Percentiles rank a stretch among this genome's conserved stretches.
These are phyloP conservation scores for Neostapfia colusana DNA, from an alignment of 176 grass and related monocot genomes.

Conservation along the genomic window DNA sequence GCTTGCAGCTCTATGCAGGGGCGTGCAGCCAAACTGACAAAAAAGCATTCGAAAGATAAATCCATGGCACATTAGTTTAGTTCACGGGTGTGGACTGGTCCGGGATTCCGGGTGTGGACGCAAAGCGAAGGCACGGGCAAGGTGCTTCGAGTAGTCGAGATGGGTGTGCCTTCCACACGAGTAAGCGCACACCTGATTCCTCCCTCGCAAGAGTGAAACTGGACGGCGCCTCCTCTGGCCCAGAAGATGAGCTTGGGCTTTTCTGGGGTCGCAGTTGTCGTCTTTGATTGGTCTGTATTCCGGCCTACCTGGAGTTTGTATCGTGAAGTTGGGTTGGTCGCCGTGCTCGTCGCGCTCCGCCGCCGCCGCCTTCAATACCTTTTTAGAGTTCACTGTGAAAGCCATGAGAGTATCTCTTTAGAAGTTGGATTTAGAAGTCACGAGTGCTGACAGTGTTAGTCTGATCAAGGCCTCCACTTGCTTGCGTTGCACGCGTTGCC, in stretches of 20 bases:
- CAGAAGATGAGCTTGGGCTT: background rate
- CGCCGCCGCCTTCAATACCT: too few species aligned
- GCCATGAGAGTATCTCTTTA: too few species aligned
- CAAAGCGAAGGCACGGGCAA: background rate
- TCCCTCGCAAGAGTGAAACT: background rate
- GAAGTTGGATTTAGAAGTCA: too few species aligned
- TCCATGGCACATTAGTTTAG: background rate
- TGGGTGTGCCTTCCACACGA: background rate
- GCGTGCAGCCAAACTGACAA: constrained; percentile 78
- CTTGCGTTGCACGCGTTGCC: too few species aligned
- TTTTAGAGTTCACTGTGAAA: too few species aligned
- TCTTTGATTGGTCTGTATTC: too few species aligned
- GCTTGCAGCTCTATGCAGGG: constrained; percentile 94
- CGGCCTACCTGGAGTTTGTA: too few species aligned
- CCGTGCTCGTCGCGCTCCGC: too few species aligned
- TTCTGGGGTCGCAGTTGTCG: too few species aligned
- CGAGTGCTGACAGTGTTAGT: too few species aligned
- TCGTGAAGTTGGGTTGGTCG: too few species aligned
- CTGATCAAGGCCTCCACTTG: too few species aligned
- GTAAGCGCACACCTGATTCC: background rate
- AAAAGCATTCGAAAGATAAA: constrained; percentile 22
- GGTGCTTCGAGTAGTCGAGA: background rate
- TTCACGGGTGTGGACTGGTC: background rate
- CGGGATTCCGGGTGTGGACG: background rate
- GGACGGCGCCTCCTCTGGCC: background rate